These are phyloP conservation scores for Phytophthora sansomeana DNA, from an alignment of 352 stramenopile species.

Conservation along the genomic window DNA sequence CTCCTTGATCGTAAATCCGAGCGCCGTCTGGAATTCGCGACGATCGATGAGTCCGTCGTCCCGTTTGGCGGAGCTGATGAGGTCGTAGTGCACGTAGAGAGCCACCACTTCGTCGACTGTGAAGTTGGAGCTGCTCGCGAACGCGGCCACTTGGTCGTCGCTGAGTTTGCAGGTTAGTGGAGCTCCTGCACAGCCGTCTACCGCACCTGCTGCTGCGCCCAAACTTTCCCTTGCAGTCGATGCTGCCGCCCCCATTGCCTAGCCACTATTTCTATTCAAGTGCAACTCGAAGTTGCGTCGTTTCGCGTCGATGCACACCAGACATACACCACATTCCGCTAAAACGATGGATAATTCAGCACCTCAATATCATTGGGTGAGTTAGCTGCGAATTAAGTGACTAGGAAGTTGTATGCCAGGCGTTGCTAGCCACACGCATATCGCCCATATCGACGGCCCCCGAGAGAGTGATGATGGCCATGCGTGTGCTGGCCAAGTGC, in stretches of 20 bases:
- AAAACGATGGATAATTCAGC: constrained; percentile 19
- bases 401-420: constrained; percentile 17
- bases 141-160: constrained; percentile 55
- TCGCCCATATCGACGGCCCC: constrained; percentile 29
- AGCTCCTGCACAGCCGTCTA: neutral
- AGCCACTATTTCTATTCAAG: neutral
- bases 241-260: constrained; percentile 66
- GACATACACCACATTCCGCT: neutral
- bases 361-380: constrained; percentile 14
- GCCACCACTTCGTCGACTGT: constrained; percentile 66
- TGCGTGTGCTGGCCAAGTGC: constrained; percentile 60
- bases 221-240: constrained; percentile 68
- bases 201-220: neutral
- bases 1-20: constrained; percentile 82
- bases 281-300: constrained; percentile 18
- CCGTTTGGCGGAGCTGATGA: constrained; percentile 68
- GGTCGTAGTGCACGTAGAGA: constrained; percentile 68
- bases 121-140: constrained; percentile 58
- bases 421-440: constrained; percentile 40
- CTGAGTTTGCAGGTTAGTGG: constrained; percentile 65
- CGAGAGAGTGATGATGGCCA: constrained; percentile 54
- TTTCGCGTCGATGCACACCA: constrained; percentile 10
- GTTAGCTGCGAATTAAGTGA: constrained; percentile 15
- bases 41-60: constrained; percentile 81
- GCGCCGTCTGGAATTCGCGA: constrained; percentile 80